A percentile compares a stretch with the other conserved stretches of the same genome.
Conservation (phyloP, 768 basidiomycete genomes). For the Trametes maxima region DNA sequence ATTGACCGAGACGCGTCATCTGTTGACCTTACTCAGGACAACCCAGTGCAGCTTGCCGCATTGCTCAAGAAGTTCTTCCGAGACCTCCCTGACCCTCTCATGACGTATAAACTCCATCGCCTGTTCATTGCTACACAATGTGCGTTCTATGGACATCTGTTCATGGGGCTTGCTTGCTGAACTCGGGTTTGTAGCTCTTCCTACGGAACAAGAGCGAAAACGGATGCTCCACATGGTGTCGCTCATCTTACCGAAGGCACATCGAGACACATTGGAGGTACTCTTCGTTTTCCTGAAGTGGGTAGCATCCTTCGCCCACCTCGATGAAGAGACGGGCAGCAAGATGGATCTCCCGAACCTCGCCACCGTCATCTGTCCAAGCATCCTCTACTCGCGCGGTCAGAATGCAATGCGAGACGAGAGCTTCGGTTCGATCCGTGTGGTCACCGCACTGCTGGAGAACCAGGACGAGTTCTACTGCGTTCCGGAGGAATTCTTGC, state of each 20-base stretch:
- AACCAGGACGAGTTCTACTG: conserved; percentile 94
- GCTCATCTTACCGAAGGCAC: conserved; percentile 85
- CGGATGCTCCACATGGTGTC: conserved; percentile 85
- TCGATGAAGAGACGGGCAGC: conserved; percentile 37
- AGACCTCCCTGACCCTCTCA: conserved; percentile 92
- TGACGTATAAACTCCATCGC: conserved; percentile 93
- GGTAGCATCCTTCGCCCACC: conserved; percentile 98
- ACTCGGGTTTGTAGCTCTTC: conserved; percentile 57
- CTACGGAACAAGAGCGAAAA: conserved; percentile 74
- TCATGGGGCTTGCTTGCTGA: conserved; percentile 16
- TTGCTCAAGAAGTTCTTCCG: conserved; percentile 96
- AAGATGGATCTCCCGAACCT: conserved; percentile 98
- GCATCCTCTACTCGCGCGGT: conserved; percentile 89
- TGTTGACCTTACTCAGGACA: conserved; percentile 92
- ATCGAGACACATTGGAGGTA: conserved; percentile 97
- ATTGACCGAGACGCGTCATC: conserved; percentile 93
- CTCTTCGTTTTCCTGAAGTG: conserved; percentile 98
- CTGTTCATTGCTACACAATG: conserved; percentile 87
- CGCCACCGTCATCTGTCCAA: conserved; percentile 97
- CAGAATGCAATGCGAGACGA: conserved; percentile 89
- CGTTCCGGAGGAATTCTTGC: conserved; percentile 88
- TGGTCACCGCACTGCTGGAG: conserved; percentile 84
- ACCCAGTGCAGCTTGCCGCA: conserved; percentile 96
- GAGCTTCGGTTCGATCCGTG: conserved; percentile 85
- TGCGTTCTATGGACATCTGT: conserved; percentile 44